These are phyloP conservation scores for Physaria fendleri DNA, from an alignment of 345 rosid species.

Conservation along the genomic window DNA sequence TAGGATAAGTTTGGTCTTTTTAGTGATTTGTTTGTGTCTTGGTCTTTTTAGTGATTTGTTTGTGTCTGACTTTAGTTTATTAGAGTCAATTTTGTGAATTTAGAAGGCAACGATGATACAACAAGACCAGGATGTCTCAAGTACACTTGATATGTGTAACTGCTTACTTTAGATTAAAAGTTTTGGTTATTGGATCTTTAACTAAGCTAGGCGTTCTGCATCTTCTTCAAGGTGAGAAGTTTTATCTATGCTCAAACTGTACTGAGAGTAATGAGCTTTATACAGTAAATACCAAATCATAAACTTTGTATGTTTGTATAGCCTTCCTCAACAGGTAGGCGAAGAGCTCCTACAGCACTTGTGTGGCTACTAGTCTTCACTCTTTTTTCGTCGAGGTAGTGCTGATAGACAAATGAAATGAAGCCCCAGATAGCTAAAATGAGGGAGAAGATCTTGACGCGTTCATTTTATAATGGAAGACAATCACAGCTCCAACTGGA, in stretches of 20 bases:
- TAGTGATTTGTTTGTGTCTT: too few species aligned
- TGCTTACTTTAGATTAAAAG: not conserved
- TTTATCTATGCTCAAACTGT: too few species aligned
- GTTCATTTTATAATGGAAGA: constrained; percentile 20
- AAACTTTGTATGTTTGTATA: constrained; percentile 3
- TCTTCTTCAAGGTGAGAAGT: constrained; percentile 4
- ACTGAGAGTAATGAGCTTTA: too few species aligned
- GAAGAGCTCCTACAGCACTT: constrained; percentile 6
- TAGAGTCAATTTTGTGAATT: not conserved
- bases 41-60: too few species aligned
- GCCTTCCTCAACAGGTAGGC: constrained; percentile 8
- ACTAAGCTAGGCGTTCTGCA: not conserved
- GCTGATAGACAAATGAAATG: constrained; percentile 25
- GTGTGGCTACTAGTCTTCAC: not conserved
- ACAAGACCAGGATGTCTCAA: not conserved
- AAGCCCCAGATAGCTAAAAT: constrained; percentile 29
- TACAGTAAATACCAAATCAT: not conserved
- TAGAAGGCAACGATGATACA: constrained; percentile 14
- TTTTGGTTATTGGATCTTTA: not conserved
- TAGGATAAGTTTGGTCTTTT: too few species aligned
- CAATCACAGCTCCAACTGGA: constrained; percentile 14
- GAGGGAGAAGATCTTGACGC: constrained; percentile 19
- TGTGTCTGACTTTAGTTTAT: not conserved
- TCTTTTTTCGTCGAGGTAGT: constrained; percentile 19
- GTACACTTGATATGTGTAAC: not conserved